Base-by-base conservation (phyloP, 345 rosid genomes). In the Acer yangbiense region DNA sequence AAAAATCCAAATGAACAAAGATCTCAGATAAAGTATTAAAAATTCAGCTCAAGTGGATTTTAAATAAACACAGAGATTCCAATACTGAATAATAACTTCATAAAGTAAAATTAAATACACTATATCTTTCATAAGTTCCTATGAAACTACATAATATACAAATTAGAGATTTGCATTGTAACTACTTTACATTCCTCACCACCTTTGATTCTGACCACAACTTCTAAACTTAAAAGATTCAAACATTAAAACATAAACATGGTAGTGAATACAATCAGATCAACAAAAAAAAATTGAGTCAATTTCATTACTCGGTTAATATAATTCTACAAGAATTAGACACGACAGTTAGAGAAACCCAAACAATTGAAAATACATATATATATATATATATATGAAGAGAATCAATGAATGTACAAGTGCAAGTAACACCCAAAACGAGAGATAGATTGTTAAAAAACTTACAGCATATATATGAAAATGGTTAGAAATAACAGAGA, bases 1-100 rank as follows among this genome's bases (percentile, higher is more conserved):
- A 70, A 57, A 41, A 48, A 74, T 27, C 27, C 77, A 62, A 74
- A 43, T 74, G 10, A 63, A n/a, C 3, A 48, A n/a, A n/a, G 21
- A 60, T 18, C 2, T 8, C 62, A 13, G 62, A 57, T 57, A 2
- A 57, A 17, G 32, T 18, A 25, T 23, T 41, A 43, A 44, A 25
- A 68, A 68, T 43, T 20, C 7, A 44, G 21, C 27, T 68, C 57
- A 44, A 12, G 57, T 44, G 57, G 57, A 18, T 18, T 39, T 39
- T 39, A 35, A 41, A 4, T 68, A 72, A 54, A 23, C 10, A 1
- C 6, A 50, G 3, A 32, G 21, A 44, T 10, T 3, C 12, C 8
- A 5, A n/a, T 20, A 32, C 46, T 18, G 4, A 27, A 16, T 9
- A 4, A 9, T 29, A 72, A 72, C 12, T 6, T 6, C 25, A 54